Conservation (phyloP, 2,329 filamentous ascomycete species). For the Fusarium coicis region DNA sequence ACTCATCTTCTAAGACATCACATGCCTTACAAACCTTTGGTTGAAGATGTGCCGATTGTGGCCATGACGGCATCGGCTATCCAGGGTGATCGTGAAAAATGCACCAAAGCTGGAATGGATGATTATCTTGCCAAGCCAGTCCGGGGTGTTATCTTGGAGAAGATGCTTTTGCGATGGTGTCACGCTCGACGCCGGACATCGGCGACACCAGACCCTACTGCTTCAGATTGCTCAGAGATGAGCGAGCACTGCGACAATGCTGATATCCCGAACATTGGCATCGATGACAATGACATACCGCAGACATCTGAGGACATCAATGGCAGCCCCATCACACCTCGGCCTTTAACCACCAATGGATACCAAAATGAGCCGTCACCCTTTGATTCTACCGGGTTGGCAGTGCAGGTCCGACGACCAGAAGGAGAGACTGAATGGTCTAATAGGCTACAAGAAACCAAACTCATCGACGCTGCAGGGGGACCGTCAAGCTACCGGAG, state of each 20-base stretch:
- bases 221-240: slow-evolving; percentile 59
- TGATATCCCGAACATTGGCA: slow-evolving; percentile 53
- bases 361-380: slow-evolving; percentile 55
- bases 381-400: slow-evolving; percentile 54
- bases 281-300: slow-evolving; percentile 43
- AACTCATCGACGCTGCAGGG: slow-evolving; percentile 59
- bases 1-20: slow-evolving; percentile 79
- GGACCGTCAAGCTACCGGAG: slow-evolving; percentile 48
- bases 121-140: slow-evolving; percentile 81
- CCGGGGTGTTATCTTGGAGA: slow-evolving; percentile 73
- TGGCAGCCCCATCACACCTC: slow-evolving; percentile 53
- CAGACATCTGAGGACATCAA: slow-evolving; percentile 45
- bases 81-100: slow-evolving; percentile 80
- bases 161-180: slow-evolving; percentile 77
- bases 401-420: slow-evolving; percentile 48
- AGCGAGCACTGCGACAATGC: slow-evolving; percentile 56
- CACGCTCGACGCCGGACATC: slow-evolving; percentile 47
- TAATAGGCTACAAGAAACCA: slow-evolving; percentile 58
- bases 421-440: slow-evolving; percentile 55
- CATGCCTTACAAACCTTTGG: slow-evolving; percentile 68
- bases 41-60: slow-evolving; percentile 75
- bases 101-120: slow-evolving; percentile 79
- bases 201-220: slow-evolving; percentile 42
- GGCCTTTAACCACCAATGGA: slow-evolving; percentile 52
- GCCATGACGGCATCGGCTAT: slow-evolving; percentile 87